A percentile compares a stretch with the other conserved stretches of the same genome.
These are phyloP conservation scores for Trichoderma breve DNA, from an alignment of 2,329 filamentous ascomycete species.

Conservation along the genomic window DNA sequence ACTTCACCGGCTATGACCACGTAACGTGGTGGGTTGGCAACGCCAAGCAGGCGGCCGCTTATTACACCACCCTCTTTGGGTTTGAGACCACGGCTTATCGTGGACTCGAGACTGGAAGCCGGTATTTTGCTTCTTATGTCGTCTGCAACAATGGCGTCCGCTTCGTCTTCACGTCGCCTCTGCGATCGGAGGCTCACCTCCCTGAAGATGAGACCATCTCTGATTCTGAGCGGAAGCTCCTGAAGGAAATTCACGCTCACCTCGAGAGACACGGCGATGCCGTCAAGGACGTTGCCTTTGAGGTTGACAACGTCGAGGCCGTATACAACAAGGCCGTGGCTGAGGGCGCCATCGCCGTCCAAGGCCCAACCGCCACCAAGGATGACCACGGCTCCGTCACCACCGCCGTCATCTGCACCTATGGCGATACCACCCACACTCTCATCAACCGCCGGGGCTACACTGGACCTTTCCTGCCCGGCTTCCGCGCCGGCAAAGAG, in stretches of 20 bases:
- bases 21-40: conserved; percentile 97
- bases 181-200: conserved; percentile 60
- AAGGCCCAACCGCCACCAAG: conserved; percentile 52
- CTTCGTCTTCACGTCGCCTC: conserved; percentile 81
- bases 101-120: conserved; percentile 83
- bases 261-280: conserved; percentile 87
- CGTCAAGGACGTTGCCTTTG: conserved; percentile 92
- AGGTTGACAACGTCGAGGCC: conserved; percentile 82
- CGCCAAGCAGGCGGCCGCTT: conserved; percentile 89
- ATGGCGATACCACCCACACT: conserved; percentile 93
- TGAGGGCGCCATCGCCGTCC: conserved; percentile 61
- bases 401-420: conserved; percentile 81
- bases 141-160: conserved; percentile 72
- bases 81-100: conserved; percentile 80
- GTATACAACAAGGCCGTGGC: conserved; percentile 74
- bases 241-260: conserved; percentile 77
- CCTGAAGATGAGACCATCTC: conserved; percentile 60
- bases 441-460: conserved; percentile 74
- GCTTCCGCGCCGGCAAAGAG: conserved; percentile 61
- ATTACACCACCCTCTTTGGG: conserved; percentile 84
- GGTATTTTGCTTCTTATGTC: conserved; percentile 79
- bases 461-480: conserved; percentile 75
- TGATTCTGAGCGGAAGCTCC: conserved; percentile 59
- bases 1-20: conserved; percentile 85
- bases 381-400: conserved; percentile 66